These are phyloP conservation scores for Ogataea polymorpha DNA, from an alignment of 805 yeast species.

Conservation along the genomic window DNA sequence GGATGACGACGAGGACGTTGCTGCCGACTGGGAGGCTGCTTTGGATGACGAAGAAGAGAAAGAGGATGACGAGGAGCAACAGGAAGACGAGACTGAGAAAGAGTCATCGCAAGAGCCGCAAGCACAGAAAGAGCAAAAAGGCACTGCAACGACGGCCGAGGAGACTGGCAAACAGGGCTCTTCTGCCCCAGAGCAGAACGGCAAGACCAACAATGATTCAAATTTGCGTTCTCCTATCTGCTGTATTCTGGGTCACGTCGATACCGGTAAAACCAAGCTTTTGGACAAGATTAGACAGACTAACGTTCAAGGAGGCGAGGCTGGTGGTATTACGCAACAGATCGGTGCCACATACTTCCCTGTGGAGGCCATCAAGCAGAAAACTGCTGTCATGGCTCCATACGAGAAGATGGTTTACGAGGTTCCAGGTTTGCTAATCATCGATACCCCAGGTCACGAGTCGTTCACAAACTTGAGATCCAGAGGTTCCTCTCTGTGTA, in stretches of 20 bases:
- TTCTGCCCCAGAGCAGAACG: constrained; percentile 16
- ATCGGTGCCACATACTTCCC: constrained; percentile 99
- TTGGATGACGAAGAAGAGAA: constrained; percentile 34
- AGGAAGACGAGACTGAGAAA: constrained; percentile 30
- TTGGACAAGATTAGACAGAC: constrained; percentile 97
- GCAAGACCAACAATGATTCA: constrained; percentile 19
- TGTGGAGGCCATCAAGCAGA: constrained; percentile 84
- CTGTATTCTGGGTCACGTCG: constrained; percentile 99
- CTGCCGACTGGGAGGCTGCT: constrained; percentile 51
- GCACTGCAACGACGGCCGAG: constrained; percentile 26
- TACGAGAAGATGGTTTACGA: constrained; percentile 84
- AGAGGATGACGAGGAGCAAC: constrained; percentile 30
- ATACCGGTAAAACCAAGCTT: constrained; percentile 97
- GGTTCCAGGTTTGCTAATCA: constrained; percentile 94
- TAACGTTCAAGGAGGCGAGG: constrained; percentile 99
- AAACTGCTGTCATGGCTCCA: constrained; percentile 86
- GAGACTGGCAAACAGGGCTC: constrained; percentile 27
- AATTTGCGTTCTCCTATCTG: constrained; percentile 98
- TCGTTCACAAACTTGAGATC: constrained; percentile 96
- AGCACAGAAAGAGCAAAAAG: constrained; percentile 24
- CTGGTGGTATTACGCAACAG: constrained; percentile 99
- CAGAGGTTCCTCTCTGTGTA: constrained; percentile 98
- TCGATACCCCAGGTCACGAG: constrained; percentile 99
- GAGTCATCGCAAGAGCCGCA: constrained; percentile 20
- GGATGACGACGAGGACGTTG: constrained; percentile 51